Evolutionary conservation across 2,329 filamentous ascomycete species (phyloP), one percentile per base, ranked within the genome.

Genomic region (Hypoxylon sp.): DNA sequence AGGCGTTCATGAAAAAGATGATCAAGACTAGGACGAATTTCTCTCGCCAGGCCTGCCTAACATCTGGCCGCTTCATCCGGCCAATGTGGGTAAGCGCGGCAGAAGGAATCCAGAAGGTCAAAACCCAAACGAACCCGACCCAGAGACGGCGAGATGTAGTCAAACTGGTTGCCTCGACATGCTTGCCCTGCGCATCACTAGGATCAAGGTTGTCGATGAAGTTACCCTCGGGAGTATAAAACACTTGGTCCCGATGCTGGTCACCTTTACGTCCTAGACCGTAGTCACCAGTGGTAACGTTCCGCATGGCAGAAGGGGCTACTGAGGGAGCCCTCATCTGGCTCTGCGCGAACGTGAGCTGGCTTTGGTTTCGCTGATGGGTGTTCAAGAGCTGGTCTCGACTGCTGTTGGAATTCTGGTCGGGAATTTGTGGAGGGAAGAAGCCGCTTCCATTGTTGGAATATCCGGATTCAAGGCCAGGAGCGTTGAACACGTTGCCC

Each of bases 31-130:
- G 77, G 0, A 94, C 88, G 7, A 99, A 41, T 73, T 99, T 99
- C 67, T 99, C 94, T 71, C 94, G 84, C 94, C 94, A 99, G 0
- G 94, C 94, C 84, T 97, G 89, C 17, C 94, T 89, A 6, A 99
- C 91, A 73, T 99, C 94, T 1, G 92, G 94, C 46, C 94, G 87
- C 74, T 96, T 95, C 94, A 99, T 99, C 15, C 93, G 89, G 21
- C 94, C 94, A 50, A 97, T 67, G 52, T 80, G 87, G n/a, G 82
- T 82, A 11, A 99, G 83, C 2, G 89, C 60, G 36, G 90, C 89
- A 0, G 93, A 97, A 0, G 94, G 94, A 60, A 97, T 94, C 89
- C 90, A 97, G 69, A 91, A 97, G 0, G 94, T 99, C 37, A 95
- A 61, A 1, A 83, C 81, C 91, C 92, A 97, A 2, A 94, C 90